These are phyloP conservation scores for Aureobasidium lini DNA, from an alignment of 2,329 filamentous ascomycete genomes.

Conservation along the genomic window DNA sequence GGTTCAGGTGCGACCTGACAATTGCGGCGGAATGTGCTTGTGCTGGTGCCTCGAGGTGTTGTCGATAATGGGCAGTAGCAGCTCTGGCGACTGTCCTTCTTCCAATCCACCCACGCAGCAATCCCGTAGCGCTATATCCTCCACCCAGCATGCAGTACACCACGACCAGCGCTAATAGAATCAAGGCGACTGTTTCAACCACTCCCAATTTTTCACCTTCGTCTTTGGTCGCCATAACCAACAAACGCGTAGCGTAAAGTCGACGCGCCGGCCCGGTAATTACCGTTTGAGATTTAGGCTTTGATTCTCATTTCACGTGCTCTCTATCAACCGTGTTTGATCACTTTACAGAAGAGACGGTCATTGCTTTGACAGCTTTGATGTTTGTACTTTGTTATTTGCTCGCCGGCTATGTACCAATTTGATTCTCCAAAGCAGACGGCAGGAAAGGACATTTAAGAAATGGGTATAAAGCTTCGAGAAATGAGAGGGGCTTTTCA, in stretches of 20 bases:
- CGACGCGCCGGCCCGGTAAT: conserved; percentile 1
- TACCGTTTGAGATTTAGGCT: neutral
- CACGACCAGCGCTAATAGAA: conserved; percentile 6
- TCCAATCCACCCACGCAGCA: conserved; percentile 18
- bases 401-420: neutral
- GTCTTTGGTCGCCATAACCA: neutral
- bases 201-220: neutral
- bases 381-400: neutral
- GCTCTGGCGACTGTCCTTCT: conserved; percentile 15
- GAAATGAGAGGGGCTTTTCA: neutral
- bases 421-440: neutral
- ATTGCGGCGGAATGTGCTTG: conserved; percentile 16
- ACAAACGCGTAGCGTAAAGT: neutral
- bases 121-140: conserved; percentile 20
- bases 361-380: neutral
- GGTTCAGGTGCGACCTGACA: neutral
- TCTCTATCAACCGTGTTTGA: neutral
- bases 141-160: conserved; percentile 25
- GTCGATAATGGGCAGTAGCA: conserved; percentile 19
- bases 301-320: neutral
- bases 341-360: neutral
- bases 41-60: conserved; percentile 8
- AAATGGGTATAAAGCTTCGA: conserved; percentile 10
- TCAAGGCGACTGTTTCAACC: conserved; percentile 9
- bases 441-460: neutral